Base-by-base conservation (phyloP, 306 rosid species). In the Castanea crenata region DNA sequence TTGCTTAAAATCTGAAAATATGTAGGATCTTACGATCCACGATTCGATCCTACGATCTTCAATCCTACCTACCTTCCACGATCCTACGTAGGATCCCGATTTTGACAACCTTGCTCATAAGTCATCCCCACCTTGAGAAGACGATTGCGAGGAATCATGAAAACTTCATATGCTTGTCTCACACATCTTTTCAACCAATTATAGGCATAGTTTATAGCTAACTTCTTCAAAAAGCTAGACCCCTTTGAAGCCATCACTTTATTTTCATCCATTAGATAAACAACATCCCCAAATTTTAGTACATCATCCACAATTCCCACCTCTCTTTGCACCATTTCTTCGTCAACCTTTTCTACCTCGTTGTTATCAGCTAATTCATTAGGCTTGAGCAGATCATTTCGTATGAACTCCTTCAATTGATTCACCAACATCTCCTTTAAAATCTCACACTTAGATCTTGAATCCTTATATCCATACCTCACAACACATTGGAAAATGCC, bases 71-170 rank as follows among this genome's bases (percentile, higher is more conserved):
- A 21, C 21, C 21, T 21, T 21, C 21, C 21, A 21, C 21, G 21
- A 21, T 21, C 21, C 21, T 21, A 21, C 21, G 21, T 21, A 21
- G 21, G 21, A 21, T 21, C 21, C 21, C 21, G 21, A 21, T 21
- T 21, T 21, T 21, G 21, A 21, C 21, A 21, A 21, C 21, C 21
- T 21, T 21, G 21, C 55, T 90, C 92, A n/a, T 89, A 92, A 44
- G 92, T 89, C 97, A 92, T 89, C 4, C 97, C 97, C 54, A 94
- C 97, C 78, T 94, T 94, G 13, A 94, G 82, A 91, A 86, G 56
- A 13, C 89, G 91, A 49, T 83, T 78, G 44, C 80, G 91, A 61
- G 98, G 98, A 83, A 93, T 86, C 82, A 88, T 87, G 80, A 91
- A 87, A 4, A 84, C 75, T 55, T 85, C 79, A n/a, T 88, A 92